A percentile compares a stretch with the other conserved stretches of the same genome.
These are phyloP conservation scores for Trichoderma gamsii DNA, from an alignment of 495 filamentous ascomycete genomes.

Conservation along the genomic window DNA sequence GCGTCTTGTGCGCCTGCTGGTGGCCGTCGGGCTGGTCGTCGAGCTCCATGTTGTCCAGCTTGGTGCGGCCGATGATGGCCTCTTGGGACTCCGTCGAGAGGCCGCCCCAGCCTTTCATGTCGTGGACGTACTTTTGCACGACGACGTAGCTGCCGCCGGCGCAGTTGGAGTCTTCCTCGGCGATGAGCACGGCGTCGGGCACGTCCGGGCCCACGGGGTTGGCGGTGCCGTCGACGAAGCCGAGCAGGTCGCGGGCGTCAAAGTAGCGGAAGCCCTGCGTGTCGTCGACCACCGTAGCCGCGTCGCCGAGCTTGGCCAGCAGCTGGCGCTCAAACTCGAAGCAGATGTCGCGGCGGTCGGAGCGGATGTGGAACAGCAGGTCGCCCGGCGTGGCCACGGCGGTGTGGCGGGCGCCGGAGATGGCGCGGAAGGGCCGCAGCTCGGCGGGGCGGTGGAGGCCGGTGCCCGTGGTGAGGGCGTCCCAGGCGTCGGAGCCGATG, in stretches of 20 bases:
- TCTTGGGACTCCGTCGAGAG: conserved; percentile 49
- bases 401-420: conserved; percentile 41
- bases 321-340: conserved; percentile 54
- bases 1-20: conserved; percentile 48
- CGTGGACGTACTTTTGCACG: conserved; percentile 54
- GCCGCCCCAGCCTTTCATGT: conserved; percentile 40
- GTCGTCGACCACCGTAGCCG: conserved; percentile 44
- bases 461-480: conserved; percentile 30
- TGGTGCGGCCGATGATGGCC: conserved; percentile 50
- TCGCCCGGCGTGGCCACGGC: conserved; percentile 50
- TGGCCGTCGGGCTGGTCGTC: conserved; percentile 42
- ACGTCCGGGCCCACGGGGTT: conserved; percentile 49
- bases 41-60: conserved; percentile 51
- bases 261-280: conserved; percentile 56
- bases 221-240: conserved; percentile 55
- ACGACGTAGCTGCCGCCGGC: conserved; percentile 52
- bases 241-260: conserved; percentile 52
- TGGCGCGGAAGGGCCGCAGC: conserved; percentile 45
- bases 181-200: conserved; percentile 37
- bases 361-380: conserved; percentile 52
- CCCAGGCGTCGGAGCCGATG: conserved; percentile 48
- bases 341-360: conserved; percentile 51
- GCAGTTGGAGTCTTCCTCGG: conserved; percentile 37
- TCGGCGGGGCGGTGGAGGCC: conserved; percentile 41
- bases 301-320: conserved; percentile 42